Evolutionary conservation across 805 yeast species (phyloP).

Genomic region (Sungouiella blattae): DNA sequence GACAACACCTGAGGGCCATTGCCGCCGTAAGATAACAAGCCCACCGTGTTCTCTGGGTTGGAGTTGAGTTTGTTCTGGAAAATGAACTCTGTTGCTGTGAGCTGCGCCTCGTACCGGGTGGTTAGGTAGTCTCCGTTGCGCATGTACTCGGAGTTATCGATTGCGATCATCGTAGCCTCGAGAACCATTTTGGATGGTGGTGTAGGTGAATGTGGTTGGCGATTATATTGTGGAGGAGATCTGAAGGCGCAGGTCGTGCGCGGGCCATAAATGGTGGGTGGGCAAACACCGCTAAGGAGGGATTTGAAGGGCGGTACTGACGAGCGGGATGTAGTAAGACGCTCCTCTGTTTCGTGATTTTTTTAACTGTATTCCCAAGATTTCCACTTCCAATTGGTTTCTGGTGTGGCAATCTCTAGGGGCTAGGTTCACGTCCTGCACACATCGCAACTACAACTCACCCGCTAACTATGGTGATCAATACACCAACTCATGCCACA

Average conservation of each 20-base stretch:
- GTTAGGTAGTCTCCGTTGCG: conserved; percentile 93
- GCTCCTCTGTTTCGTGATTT: too few relatives aligned
- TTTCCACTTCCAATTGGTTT: too few relatives aligned
- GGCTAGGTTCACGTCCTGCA: too few relatives aligned
- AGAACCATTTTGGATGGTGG: conserved; percentile 61
- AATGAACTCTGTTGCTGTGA: conserved; percentile 81
- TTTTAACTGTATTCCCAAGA: too few relatives aligned
- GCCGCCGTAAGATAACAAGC: conserved; percentile 86
- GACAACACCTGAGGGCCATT: conserved; percentile 79
- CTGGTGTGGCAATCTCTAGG: too few relatives aligned
- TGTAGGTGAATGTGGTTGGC: neutral
- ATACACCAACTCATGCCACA: too few relatives aligned
- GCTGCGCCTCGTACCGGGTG: conserved; percentile 86
- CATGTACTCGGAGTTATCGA: conserved; percentile 95
- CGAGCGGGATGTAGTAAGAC: too few relatives aligned
- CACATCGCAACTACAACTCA: too few relatives aligned
- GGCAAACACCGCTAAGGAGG: too few relatives aligned
- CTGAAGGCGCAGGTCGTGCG: conserved; percentile 2
- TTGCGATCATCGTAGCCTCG: conserved; percentile 93
- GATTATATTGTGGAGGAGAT: neutral
- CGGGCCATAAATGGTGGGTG: neutral
- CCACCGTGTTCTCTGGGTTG: conserved; percentile 94
- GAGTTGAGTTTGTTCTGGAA: conserved; percentile 82
- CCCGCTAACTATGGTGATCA: too few relatives aligned
- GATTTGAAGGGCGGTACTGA: too few relatives aligned